Base-by-base conservation (phyloP, 2,329 filamentous ascomycete genomes). In the Grosmannia clavigera region DNA sequence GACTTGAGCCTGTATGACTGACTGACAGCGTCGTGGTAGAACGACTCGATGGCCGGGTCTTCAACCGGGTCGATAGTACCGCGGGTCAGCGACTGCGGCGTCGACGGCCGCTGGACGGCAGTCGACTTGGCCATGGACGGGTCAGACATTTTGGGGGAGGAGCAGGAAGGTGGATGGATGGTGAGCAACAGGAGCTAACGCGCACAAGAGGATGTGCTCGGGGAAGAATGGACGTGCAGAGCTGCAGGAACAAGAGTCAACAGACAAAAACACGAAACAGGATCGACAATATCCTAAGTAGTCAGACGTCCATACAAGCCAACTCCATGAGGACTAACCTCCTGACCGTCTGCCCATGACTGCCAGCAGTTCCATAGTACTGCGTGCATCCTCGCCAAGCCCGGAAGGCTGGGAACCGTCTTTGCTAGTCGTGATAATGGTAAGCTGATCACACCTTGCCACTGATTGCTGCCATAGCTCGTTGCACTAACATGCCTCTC, bases 1-100 rank as follows among this genome's bases (percentile, higher is more conserved):
- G 62, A 62, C 57, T 63, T 63, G 38, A 63, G 62, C 5, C 62
- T 60, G 51, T 63, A 63, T 27, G 62, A 53, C 33, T 59, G 53
- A 22, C 52, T 60, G 25, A 63, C 61, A 2, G 62, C 56, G 22
- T 55, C 43, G 43, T 56, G 54, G 46, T 63, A 63, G 27, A 63
- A 61, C 2, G 29, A 40, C 11, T 29, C n/a, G 3, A 61, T 38
- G 7, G 16, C 53, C 31, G 57, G 35, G 57, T 63, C 60, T 22
- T 60, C 55, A 3, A 5, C 40, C 43, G 60, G 55, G 3, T 16
- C 19, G 0, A n/a, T 6, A 2, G 38, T 31, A 16, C 55, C 55
- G 25, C 29, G 54, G 4, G 7, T 40, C 7, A 29, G 19, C n/a
- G 54, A 55, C 35, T 14, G 33, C 12, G 29, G n/a, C 6, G 35